These are phyloP conservation scores for Candida berthetii DNA, from an alignment of 805 yeast genomes.

Conservation along the genomic window DNA sequence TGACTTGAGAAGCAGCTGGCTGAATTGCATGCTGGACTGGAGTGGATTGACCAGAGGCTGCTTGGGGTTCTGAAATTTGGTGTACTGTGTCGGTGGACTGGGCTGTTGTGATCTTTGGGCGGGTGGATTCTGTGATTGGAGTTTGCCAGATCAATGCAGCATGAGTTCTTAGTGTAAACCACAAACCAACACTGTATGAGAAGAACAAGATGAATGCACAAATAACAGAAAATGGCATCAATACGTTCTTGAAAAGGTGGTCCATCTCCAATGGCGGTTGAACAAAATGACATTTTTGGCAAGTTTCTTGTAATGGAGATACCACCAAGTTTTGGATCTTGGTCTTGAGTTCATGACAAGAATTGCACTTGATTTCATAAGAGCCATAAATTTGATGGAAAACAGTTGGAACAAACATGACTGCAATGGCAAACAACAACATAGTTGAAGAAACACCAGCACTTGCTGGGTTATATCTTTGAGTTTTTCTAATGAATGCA, in stretches of 20 bases:
- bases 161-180: slow-evolving; percentile 92
- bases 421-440: slow-evolving; percentile 85
- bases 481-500: slow-evolving; percentile 87
- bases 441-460: slow-evolving; percentile 97
- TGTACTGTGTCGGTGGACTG: slow-evolving; percentile 4
- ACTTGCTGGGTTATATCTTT: slow-evolving; percentile 89
- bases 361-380: slow-evolving; percentile 67
- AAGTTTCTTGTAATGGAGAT: slow-evolving; percentile 29
- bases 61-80: slow-evolving; percentile 7
- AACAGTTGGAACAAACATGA: slow-evolving; percentile 88
- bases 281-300: slow-evolving; percentile 67
- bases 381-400: slow-evolving; percentile 88
- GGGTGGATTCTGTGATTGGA: slow-evolving; percentile 31
- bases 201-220: slow-evolving; percentile 78
- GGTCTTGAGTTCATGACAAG: slow-evolving; percentile 29
- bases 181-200: slow-evolving; percentile 82
- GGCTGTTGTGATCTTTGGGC: slow-evolving; percentile 13
- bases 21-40: slow-evolving; percentile 3
- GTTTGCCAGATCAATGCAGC: slow-evolving; percentile 95
- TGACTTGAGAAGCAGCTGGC: background rate
- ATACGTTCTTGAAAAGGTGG: slow-evolving; percentile 53
- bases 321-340: slow-evolving; percentile 3
- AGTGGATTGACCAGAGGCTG: slow-evolving; percentile 2
- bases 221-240: slow-evolving; percentile 75
- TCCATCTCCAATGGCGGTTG: slow-evolving; percentile 75